Base-by-base conservation (phyloP, 805 yeast species). In the Saturnispora ahearnii region DNA sequence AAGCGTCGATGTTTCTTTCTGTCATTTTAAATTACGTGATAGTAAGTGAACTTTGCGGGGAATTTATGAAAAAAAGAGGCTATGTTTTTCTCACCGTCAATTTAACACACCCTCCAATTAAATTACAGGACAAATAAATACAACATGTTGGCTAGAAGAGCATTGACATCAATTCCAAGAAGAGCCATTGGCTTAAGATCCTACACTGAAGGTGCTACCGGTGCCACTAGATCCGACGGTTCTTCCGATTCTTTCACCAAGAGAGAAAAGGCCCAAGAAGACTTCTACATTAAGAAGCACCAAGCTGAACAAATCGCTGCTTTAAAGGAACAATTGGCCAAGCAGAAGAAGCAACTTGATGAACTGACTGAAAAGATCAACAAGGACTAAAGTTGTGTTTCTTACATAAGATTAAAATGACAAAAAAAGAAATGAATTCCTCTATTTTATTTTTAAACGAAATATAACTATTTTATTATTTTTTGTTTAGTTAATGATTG, bases 211-310 rank as follows among this genome's bases (percentile, higher is more conserved):
- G 85, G 85, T 49, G 73, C 82, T 57, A 73, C 82, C 46, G 85
- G 85, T 55, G 68, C 81, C 40, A 72, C 77, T 53, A 77, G 85
- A 61, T 67, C 76, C 45, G 74, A 69, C 45, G 77, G 75, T 48
- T 66, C 74, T 46, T 70, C 73, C 43, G 87, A 83, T 61, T 72
- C 82, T 53, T 84, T 84, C 71, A 73, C 78, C 60, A 87, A 89
- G 67, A 89, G 95, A 68, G 99, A 93, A 76, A 84, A 79, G 71
- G 96, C 96, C 55, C 82, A 82, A 65, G 99, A 91, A 74, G 88
- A 84, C 66, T 75, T 73, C 61, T 90, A 81, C 73, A 74, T 89
- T 69, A 87, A 80, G 71, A 82, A 87, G 72, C 96, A 85, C 65
- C 96, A 91, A 74, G 84, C 83, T 65, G 96, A 88, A 69, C 88